Percentiles rank a stretch among this genome's conserved stretches.
These are phyloP conservation scores for Aspergillus bombycis DNA, from an alignment of 2,329 filamentous ascomycete genomes.

Conservation along the genomic window DNA sequence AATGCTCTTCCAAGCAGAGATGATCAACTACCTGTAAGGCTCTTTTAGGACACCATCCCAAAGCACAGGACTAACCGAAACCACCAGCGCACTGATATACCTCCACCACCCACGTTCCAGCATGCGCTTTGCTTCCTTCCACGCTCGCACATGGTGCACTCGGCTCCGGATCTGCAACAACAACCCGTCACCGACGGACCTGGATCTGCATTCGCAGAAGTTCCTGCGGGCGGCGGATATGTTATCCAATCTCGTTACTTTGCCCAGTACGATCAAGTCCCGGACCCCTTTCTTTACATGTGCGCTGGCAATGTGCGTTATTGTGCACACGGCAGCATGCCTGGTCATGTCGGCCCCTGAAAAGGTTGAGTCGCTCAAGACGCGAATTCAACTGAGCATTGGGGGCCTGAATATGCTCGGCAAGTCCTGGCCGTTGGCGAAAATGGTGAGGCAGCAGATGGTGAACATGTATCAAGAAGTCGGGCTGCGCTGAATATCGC, in stretches of 20 bases:
- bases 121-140: slow-evolving; percentile 44
- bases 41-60: neutral
- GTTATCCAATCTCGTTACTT: slow-evolving; percentile 71
- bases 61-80: neutral
- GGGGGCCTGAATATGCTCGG: slow-evolving; percentile 33
- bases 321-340: slow-evolving; percentile 77
- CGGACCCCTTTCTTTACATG: slow-evolving; percentile 83
- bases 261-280: slow-evolving; percentile 56
- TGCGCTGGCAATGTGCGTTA: slow-evolving; percentile 70
- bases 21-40: slow-evolving; percentile 32
- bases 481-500: slow-evolving; percentile 48
- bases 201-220: slow-evolving; percentile 67
- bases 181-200: slow-evolving; percentile 6
- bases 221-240: slow-evolving; percentile 75
- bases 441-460: slow-evolving; percentile 31
- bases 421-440: slow-evolving; percentile 35
- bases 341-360: slow-evolving; percentile 46
- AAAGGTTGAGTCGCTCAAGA: slow-evolving; percentile 28
- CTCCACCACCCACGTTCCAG: slow-evolving; percentile 75
- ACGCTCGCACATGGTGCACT: slow-evolving; percentile 22
- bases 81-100: slow-evolving; percentile 57
- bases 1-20: slow-evolving; percentile 34
- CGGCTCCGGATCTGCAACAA: slow-evolving; percentile 12
- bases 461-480: slow-evolving; percentile 26
- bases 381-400: slow-evolving; percentile 34